Base-by-base conservation (phyloP, 352 stramenopile species). In the Phytophthora europaea region DNA sequence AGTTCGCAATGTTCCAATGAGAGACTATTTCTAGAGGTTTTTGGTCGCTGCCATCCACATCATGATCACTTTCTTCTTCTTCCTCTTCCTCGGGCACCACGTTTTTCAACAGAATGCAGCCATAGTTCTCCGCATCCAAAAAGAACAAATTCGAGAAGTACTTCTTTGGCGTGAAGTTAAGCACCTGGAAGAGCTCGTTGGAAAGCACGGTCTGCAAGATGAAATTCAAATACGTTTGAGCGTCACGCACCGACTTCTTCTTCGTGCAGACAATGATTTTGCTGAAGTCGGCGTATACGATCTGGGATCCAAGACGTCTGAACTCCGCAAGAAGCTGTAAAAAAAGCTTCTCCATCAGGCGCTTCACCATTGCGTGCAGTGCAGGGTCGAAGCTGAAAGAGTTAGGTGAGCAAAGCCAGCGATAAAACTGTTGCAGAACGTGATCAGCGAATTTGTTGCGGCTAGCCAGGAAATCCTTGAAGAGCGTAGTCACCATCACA, bases 71-170 rank as follows among this genome's bases (percentile, higher is more conserved):
- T 4, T 78, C 65, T 0, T 71, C 67, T 45, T 75, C 61, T 45
- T 75, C 61, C 3, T 86, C 76, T 6, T 76, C 73, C 6, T 82
- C 73, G 8, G 50, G 47, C 1, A 40, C 60, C 16, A 78, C 73
- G 22, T 76, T 69, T 51, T 82, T 71, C 33, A 98, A 85, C 48
- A 97, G 65, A 68, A 99, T 89, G 48, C 91, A 97, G 36, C 96
- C 97, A 67, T 98, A 99, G 69, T 99, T 99, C 65, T 99, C 94
- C 13, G 96, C 89, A 75, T 99, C 97, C 33, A 99, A 68, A 66
- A 99, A 99, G 12, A 99, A 75, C 26, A 99, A 80, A 66, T 99
- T 89, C 31, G 94, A 88, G 66, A 97, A 97, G 70, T 93, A 99
- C 67, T 85, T 92, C 40, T 82, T 89, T 0, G 85, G 82, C 2